phyloP scores from a whole-genome alignment of 805 yeast genomes.

The Starmerella ratchasimensis region DNA sequence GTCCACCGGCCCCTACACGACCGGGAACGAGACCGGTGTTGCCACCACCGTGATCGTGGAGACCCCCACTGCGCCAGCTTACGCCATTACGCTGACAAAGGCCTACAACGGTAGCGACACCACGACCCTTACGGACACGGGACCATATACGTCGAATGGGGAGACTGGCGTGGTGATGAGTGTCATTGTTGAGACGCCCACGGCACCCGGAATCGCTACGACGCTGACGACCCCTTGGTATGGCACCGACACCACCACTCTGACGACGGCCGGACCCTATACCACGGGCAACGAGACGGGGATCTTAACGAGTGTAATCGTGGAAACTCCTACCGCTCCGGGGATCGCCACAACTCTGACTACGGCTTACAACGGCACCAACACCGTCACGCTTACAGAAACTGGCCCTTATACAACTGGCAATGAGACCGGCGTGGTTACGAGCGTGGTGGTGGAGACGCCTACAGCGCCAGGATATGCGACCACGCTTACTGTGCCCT shows the following conservation, averaged over 20 bases:
- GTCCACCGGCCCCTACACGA: slow-evolving; percentile 1
- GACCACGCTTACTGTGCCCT: too few relatives aligned
- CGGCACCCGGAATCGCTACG: neutral
- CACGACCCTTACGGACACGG: slow-evolving; percentile 1
- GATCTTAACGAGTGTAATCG: neutral
- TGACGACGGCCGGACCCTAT: slow-evolving; percentile 1
- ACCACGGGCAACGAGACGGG: slow-evolving; percentile 1
- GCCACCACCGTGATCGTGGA: slow-evolving; percentile 1
- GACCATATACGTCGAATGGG: neutral
- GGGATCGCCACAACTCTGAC: neutral
- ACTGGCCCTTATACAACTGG: too few relatives aligned
- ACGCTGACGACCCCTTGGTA: slow-evolving; percentile 1
- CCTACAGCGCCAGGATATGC: too few relatives aligned
- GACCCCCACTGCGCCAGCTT: slow-evolving; percentile 1
- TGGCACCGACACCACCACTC: neutral
- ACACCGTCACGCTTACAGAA: too few relatives aligned
- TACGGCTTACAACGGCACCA: slow-evolving; percentile 1
- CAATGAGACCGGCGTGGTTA: too few relatives aligned
- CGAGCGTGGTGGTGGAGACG: too few relatives aligned
- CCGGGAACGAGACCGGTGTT: slow-evolving; percentile 1
- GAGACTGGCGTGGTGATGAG: neutral
- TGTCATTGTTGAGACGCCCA: slow-evolving; percentile 2
- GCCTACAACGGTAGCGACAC: neutral
- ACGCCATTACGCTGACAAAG: neutral
- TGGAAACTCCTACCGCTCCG: neutral